Evolutionary conservation across 345 rosid species (phyloP).

Genomic region (Pistacia vera): DNA sequence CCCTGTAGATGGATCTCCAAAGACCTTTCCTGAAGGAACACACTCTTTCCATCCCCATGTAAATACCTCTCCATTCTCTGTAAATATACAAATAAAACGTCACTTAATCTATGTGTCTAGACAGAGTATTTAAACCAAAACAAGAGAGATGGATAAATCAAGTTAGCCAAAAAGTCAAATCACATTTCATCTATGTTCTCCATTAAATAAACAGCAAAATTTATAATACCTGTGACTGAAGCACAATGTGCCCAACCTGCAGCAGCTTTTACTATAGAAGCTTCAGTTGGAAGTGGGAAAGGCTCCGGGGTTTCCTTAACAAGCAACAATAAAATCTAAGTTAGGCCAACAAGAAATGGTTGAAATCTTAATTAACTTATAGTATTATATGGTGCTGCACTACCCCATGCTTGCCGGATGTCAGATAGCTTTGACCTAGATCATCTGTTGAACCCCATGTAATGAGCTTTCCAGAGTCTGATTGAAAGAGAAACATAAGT

Average conservation of each 20-base stretch:
- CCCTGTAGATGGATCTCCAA: slow-evolving; percentile 49
- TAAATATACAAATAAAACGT: slow-evolving; percentile 20
- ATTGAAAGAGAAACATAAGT: slow-evolving; percentile 6
- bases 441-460: slow-evolving; percentile 99
- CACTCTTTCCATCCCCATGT: slow-evolving; percentile 99
- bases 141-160: slow-evolving; percentile 10
- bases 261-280: slow-evolving; percentile 67
- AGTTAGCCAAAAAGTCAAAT: neutral
- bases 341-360: slow-evolving; percentile 1
- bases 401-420: slow-evolving; percentile 99
- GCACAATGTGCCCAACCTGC: slow-evolving; percentile 99
- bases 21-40: slow-evolving; percentile 83
- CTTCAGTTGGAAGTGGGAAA: slow-evolving; percentile 87
- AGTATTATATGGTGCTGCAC: slow-evolving; percentile 10
- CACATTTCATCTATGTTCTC: neutral
- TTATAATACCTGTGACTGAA: slow-evolving; percentile 71
- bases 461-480: slow-evolving; percentile 93
- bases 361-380: neutral
- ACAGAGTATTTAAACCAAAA: neutral
- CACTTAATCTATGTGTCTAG: slow-evolving; percentile 2
- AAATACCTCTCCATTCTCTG: slow-evolving; percentile 76
- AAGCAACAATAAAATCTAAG: slow-evolving; percentile 6
- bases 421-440: slow-evolving; percentile 95
- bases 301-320: slow-evolving; percentile 90
- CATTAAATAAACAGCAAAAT: neutral